phyloP scores from a whole-genome alignment of 2,329 filamentous ascomycete genomes.

The Pyrenochaeta sp. region DNA sequence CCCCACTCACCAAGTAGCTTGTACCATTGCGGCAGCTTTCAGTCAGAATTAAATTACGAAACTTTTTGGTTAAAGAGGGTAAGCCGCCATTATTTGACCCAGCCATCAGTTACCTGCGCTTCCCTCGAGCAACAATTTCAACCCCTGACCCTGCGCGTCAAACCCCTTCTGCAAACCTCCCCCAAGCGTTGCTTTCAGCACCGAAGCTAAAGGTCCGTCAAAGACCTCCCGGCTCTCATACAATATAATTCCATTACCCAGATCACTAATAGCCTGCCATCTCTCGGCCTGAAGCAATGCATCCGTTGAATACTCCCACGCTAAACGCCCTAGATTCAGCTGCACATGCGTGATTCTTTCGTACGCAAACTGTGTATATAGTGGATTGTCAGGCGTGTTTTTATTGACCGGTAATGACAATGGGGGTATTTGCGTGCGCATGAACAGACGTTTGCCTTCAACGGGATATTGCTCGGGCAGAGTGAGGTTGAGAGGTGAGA shows the following conservation, averaged over 20 bases:
- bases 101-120: not conserved
- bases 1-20: no score
- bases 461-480: slow-evolving; percentile 35
- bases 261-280: slow-evolving; percentile 40
- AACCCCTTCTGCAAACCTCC: slow-evolving; percentile 34
- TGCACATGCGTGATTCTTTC: slow-evolving; percentile 44
- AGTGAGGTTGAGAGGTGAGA: slow-evolving; percentile 26
- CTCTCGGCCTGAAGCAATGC: slow-evolving; percentile 25
- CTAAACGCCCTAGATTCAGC: slow-evolving; percentile 30
- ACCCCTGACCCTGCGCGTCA: slow-evolving; percentile 36
- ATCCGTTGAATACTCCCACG: slow-evolving; percentile 32
- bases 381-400: slow-evolving; percentile 34
- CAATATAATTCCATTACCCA: slow-evolving; percentile 32
- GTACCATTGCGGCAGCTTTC: no score
- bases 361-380: slow-evolving; percentile 32
- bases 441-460: slow-evolving; percentile 30
- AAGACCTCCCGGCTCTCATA: slow-evolving; percentile 46
- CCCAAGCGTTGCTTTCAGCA: slow-evolving; percentile 22
- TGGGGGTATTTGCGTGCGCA: slow-evolving; percentile 42
- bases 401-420: slow-evolving; percentile 38
- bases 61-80: no score
- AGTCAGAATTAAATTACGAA: no score
- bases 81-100: no score
- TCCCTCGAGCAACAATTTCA: slow-evolving; percentile 31
- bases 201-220: slow-evolving; percentile 23